phyloP scores from a whole-genome alignment of 1,284 basidiomycete genomes.

The Anthracocystis walkeri region DNA sequence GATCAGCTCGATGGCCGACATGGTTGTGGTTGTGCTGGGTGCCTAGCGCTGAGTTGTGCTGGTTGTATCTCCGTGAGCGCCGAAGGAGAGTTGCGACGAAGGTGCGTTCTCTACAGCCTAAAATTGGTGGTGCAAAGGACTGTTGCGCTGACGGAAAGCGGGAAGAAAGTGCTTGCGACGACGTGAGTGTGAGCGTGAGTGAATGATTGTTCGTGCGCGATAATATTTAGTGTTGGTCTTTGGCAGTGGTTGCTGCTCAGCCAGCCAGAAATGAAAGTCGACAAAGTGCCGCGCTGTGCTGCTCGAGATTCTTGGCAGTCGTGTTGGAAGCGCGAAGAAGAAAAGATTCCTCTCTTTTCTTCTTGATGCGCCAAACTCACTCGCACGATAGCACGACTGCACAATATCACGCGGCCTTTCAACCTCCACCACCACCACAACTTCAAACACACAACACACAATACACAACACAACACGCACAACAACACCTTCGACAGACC shows the following conservation, averaged over 20 bases:
- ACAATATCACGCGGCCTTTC: slow-evolving; percentile 12
- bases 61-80: not conserved
- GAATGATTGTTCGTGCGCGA: not conserved
- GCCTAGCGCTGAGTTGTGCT: not conserved
- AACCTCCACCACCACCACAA: slow-evolving; percentile 24
- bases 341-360: slow-evolving; percentile 37
- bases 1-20: slow-evolving; percentile 69
- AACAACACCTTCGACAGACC: slow-evolving; percentile 2
- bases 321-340: slow-evolving; percentile 51
- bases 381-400: slow-evolving; percentile 31
- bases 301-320: slow-evolving; percentile 9
- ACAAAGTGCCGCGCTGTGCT: slow-evolving; percentile 1
- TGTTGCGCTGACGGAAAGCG: not conserved
- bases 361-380: slow-evolving; percentile 6
- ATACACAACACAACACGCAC: not conserved
- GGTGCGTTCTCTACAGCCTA: not conserved
- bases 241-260: slow-evolving; percentile 3
- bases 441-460: not conserved
- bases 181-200: slow-evolving; percentile 6
- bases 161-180: not conserved
- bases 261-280: not conserved
- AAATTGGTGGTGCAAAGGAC: not conserved
- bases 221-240: slow-evolving; percentile 25
- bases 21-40: slow-evolving; percentile 15
- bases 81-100: not conserved